Evolutionary conservation across 148 eudicot genomes (phyloP).

Genomic region (Rhododendron vialii): DNA sequence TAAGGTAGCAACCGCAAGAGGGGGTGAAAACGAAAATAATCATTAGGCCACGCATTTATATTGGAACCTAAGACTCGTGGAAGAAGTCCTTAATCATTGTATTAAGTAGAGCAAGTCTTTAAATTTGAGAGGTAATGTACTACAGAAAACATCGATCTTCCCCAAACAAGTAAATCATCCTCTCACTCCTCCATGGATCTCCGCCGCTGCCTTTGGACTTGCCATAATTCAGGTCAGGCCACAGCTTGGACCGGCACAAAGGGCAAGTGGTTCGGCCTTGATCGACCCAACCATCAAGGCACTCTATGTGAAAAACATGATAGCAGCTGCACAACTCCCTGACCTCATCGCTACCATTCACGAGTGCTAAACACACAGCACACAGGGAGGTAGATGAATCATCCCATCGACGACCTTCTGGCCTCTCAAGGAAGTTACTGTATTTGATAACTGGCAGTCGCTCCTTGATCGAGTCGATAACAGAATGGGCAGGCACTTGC

Average conservation of each 20-base stretch:
- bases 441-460: background rate
- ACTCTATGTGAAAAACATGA: background rate
- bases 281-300: constrained; percentile 9
- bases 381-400: background rate
- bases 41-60: background rate
- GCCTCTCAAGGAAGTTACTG: background rate
- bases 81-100: background rate
- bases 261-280: constrained; percentile 1
- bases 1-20: background rate
- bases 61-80: background rate
- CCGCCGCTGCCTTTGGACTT: background rate
- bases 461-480: background rate
- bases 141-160: background rate
- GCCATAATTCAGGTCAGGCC: background rate
- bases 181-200: constrained; percentile 19
- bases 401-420: background rate
- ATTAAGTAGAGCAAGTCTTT: background rate
- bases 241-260: constrained; percentile 11
- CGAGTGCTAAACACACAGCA: constrained; percentile 12
- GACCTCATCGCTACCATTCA: constrained; percentile 1
- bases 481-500: background rate
- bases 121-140: background rate
- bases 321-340: constrained; percentile 3
- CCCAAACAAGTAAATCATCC: constrained; percentile 21
- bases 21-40: background rate